These are phyloP conservation scores for Euptelea pleiosperma DNA, from an alignment of 164 flowering plant genomes.

Conservation along the genomic window DNA sequence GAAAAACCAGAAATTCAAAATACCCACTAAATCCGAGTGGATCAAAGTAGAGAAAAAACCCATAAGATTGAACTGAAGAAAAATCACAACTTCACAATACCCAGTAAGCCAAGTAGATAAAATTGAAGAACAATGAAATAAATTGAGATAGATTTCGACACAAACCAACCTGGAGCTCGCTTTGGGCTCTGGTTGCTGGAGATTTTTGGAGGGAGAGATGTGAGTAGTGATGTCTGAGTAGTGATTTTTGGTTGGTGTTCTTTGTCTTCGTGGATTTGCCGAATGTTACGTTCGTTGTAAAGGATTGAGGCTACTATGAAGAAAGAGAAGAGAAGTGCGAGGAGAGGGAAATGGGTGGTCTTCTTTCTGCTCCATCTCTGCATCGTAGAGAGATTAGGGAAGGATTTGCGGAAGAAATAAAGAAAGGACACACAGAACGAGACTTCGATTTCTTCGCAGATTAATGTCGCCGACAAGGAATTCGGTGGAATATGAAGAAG, in stretches of 20 bases:
- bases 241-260: slow-evolving; percentile 18
- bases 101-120: neutral
- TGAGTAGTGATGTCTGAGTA: slow-evolving; percentile 14
- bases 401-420: slow-evolving; percentile 4
- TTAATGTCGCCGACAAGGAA: no score
- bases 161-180: neutral
- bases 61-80: neutral
- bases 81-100: neutral
- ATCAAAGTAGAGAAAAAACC: neutral
- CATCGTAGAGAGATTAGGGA: slow-evolving; percentile 22
- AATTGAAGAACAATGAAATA: neutral
- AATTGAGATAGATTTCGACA: neutral
- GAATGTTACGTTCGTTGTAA: slow-evolving; percentile 47
- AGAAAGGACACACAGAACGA: neutral
- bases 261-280: slow-evolving; percentile 32
- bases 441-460: neutral
- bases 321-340: slow-evolving; percentile 34
- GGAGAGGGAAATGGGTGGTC: slow-evolving; percentile 34
- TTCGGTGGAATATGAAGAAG: no score
- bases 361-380: slow-evolving; percentile 51
- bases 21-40: neutral
- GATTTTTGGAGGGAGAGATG: slow-evolving; percentile 16
- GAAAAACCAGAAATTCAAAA: slow-evolving; percentile 6
- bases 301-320: slow-evolving; percentile 41
- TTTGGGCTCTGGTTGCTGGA: slow-evolving; percentile 5